phyloP scores from a whole-genome alignment of 208 protist species.

The Acanthamoeba royreba region DNA sequence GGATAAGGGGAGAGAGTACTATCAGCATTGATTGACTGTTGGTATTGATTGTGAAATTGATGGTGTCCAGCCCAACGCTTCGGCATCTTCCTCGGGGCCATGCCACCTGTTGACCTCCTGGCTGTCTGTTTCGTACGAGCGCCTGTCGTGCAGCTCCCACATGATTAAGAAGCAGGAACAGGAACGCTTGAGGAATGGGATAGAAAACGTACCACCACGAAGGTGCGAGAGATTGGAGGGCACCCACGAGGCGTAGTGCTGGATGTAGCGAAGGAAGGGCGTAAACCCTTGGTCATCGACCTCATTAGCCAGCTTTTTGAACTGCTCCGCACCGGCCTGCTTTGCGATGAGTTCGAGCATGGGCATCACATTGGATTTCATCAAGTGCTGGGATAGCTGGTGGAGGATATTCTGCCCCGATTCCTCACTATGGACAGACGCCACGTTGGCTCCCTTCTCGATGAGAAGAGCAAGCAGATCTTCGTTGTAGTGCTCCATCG shows the following conservation, averaged over 20 bases:
- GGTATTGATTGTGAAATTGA: too few species aligned
- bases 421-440: neutral
- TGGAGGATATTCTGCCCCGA: neutral
- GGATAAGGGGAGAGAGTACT: too few species aligned
- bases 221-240: neutral
- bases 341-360: neutral
- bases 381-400: neutral
- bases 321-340: neutral
- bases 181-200: too few species aligned
- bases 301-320: neutral
- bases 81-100: too few species aligned
- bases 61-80: too few species aligned
- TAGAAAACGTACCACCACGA: too few species aligned
- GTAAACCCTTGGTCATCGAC: neutral
- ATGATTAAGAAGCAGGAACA: too few species aligned
- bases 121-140: too few species aligned
- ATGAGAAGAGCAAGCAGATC: neutral
- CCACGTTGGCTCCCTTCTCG: neutral
- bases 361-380: neutral
- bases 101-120: too few species aligned
- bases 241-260: neutral
- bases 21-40: too few species aligned
- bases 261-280: slow-evolving; percentile 7
- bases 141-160: too few species aligned
- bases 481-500: neutral